A percentile compares a stretch with the other conserved stretches of the same genome.
Conservation (phyloP, 2,329 filamentous ascomycete species). For the Lizonia empirigonia region DNA sequence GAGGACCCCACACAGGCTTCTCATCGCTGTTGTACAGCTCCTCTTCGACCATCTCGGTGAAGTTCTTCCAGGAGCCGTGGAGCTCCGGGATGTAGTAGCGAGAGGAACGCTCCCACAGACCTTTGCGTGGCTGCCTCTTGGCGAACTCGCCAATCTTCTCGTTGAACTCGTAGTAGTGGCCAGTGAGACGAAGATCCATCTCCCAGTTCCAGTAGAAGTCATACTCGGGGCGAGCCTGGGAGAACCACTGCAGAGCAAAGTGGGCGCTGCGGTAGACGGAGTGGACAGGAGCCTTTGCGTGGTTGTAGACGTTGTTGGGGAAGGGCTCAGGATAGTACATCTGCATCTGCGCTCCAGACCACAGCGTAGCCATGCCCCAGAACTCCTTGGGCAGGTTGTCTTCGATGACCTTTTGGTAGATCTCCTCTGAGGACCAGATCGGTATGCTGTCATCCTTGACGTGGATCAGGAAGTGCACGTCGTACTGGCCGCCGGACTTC, state of each 20-base stretch:
- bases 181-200: constrained; percentile 80
- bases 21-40: constrained; percentile 57
- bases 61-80: constrained; percentile 71
- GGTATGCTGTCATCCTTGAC: constrained; percentile 77
- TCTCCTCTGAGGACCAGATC: constrained; percentile 76
- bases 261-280: constrained; percentile 78
- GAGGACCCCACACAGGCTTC: constrained; percentile 69
- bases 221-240: constrained; percentile 57
- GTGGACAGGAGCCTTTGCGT: constrained; percentile 72
- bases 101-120: constrained; percentile 74
- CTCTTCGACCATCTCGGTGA: constrained; percentile 67
- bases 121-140: constrained; percentile 70
- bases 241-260: constrained; percentile 59
- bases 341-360: constrained; percentile 93
- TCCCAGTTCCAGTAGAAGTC: constrained; percentile 82
- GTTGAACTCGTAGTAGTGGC: constrained; percentile 83
- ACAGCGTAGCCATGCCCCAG: constrained; percentile 83
- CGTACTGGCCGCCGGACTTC: constrained; percentile 83
- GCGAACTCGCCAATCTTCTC: constrained; percentile 68
- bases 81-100: constrained; percentile 73
- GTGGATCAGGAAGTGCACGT: constrained; percentile 83
- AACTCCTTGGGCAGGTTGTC: constrained; percentile 82
- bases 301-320: constrained; percentile 72
- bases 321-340: constrained; percentile 87
- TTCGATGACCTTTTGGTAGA: constrained; percentile 69